Conservation (phyloP, 169 alveolate genomes). For the Eimeria tenella region DNA sequence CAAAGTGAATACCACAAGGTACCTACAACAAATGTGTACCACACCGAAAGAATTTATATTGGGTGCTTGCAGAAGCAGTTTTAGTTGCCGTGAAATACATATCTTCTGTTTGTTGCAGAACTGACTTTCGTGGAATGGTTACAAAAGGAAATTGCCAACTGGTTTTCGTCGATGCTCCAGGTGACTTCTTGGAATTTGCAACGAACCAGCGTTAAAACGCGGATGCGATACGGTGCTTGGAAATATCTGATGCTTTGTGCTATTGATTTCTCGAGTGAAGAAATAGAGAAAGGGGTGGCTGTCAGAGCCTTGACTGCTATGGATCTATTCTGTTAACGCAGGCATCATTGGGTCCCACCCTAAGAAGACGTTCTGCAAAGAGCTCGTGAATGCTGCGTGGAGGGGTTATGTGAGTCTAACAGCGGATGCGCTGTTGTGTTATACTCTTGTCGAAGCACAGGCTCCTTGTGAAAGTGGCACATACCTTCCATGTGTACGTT, state of each 20-base stretch:
- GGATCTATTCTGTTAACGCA: neutral
- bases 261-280: no score
- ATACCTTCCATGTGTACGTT: neutral
- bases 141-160: constrained; percentile 86
- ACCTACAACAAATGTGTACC: constrained; percentile 54
- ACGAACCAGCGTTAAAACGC: no score
- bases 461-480: neutral
- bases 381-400: constrained; percentile 92
- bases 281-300: no score
- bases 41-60: no score
- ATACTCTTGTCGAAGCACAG: neutral
- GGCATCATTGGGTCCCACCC: constrained; percentile 89
- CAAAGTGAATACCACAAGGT: constrained; percentile 91
- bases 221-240: no score
- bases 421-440: neutral
- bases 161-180: constrained; percentile 91
- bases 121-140: constrained; percentile 82
- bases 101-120: neutral
- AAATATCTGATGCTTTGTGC: no score
- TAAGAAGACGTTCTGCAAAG: constrained; percentile 86
- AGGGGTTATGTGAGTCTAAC: constrained; percentile 83
- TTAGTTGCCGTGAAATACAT: constrained; percentile 58
- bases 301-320: no score
- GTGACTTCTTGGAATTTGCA: constrained; percentile 19
- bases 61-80: no score